Evolutionary conservation across 495 filamentous ascomycete species (phyloP).

Genomic region (Neurospora sp.): DNA sequence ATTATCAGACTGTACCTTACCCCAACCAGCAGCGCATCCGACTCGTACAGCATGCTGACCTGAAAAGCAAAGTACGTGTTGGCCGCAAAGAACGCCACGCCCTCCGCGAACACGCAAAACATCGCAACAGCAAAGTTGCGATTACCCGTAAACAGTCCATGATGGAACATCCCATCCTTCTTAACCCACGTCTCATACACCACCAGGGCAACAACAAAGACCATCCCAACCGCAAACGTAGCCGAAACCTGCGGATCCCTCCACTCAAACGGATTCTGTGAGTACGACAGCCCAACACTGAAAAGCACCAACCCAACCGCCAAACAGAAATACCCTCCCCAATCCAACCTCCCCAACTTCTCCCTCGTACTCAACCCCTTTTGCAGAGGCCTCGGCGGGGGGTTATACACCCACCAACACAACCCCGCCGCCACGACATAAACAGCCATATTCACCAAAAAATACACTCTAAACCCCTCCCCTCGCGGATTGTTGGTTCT

Average conservation of each 20-base stretch:
- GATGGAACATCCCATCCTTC: constrained; percentile 30
- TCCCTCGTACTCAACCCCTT: constrained; percentile 7
- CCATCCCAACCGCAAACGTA: constrained; percentile 20
- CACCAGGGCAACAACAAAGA: constrained; percentile 7
- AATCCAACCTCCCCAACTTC: constrained; percentile 25
- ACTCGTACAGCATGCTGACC: constrained; percentile 21
- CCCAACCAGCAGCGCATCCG: constrained; percentile 15
- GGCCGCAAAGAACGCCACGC: constrained; percentile 26
- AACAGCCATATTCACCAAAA: constrained; percentile 15
- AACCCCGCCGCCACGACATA: constrained; percentile 14
- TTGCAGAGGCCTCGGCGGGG: constrained; percentile 9
- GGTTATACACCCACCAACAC: constrained; percentile 18
- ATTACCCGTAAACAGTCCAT: constrained; percentile 20
- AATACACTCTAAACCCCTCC: constrained; percentile 24
- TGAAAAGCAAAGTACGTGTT: constrained; percentile 31
- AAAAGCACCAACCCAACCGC: constrained; percentile 21
- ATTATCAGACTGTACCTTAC: constrained; percentile 18
- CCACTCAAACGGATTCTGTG: constrained; percentile 27
- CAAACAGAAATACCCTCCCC: constrained; percentile 24
- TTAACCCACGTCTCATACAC: constrained; percentile 22
- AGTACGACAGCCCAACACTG: constrained; percentile 25
- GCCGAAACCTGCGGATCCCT: constrained; percentile 18
- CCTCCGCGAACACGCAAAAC: constrained; percentile 23
- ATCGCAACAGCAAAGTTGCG: constrained; percentile 24
- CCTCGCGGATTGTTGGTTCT: constrained; percentile 5